Base-by-base conservation (phyloP, 768 basidiomycete genomes). In the Collybia mongolica region DNA sequence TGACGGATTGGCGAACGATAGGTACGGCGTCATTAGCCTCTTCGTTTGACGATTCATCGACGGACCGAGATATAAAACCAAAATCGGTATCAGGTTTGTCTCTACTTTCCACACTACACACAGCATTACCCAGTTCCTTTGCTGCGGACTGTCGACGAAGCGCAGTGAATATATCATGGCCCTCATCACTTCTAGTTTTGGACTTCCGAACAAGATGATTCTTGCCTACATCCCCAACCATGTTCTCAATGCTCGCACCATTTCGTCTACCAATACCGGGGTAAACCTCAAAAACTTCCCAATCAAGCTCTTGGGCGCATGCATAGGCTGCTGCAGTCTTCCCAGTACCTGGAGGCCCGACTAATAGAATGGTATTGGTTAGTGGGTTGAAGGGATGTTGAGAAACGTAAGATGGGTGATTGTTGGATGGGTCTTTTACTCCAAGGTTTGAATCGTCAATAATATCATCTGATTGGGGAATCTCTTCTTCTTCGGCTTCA, bases 231-330 rank as follows among this genome's bases (percentile, higher is more conserved):
- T 96, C 93, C 12, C 97, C 97, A 41, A 98, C 82, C 54, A 94
- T 76, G 50, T 78, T 76, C 49, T 87, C 83, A 56, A 99, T 71
- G 58, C 83, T 90, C 20, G 83, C 74, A 5, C 89, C 90, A 52
- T 82, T 89, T 29, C 97, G 82, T 60, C 82, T 89, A n/a, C 94
- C 94, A 45, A 95, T 85, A 2, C 97, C 97, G 20, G 97, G 91
- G 69, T 94, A 89, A 11, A 98, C 93, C 65, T 99, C 97, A 61
- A 98, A 97, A 11, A 98, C 83, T 44, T 95, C 91, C 91, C 92
- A 99, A 12, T 86, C 92, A 28, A 99, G 75, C 68, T 99, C 96
- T 47, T 85, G 82, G 4, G 94, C 93, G 61, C 93, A 95, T 0
- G 96, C 94, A 67, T 97, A 94, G 2, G 97, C 88, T 18, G 92